Evolutionary conservation across 2,329 filamentous ascomycete species (phyloP).

Genomic region (Emericellopsis atlantica): DNA sequence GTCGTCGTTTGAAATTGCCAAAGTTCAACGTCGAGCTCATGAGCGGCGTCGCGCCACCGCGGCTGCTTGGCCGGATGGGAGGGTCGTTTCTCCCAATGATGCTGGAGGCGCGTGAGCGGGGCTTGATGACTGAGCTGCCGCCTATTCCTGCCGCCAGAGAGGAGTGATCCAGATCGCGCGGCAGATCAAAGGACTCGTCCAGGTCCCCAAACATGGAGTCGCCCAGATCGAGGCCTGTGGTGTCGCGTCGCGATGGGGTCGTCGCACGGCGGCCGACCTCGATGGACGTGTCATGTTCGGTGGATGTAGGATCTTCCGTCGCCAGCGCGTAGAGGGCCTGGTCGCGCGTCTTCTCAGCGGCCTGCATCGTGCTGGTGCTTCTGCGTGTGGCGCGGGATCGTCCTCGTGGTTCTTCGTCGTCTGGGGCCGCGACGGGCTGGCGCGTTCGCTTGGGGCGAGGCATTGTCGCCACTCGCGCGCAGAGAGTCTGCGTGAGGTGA

Average conservation of each 20-base stretch:
- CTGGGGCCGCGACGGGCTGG: conserved; percentile 1
- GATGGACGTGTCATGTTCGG: conserved; percentile 6
- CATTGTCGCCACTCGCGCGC: background rate
- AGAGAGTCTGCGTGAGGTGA: no score
- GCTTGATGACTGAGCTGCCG: conserved; percentile 16
- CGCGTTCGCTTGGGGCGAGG: conserved; percentile 3
- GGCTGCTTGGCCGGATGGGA: conserved; percentile 39
- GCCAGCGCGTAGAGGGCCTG: conserved; percentile 21
- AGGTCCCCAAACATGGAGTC: conserved; percentile 35
- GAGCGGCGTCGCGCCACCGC: conserved; percentile 31
- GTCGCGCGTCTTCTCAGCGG: conserved; percentile 18
- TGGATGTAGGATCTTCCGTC: conserved; percentile 17
- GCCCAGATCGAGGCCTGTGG: conserved; percentile 33
- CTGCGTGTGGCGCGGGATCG: conserved; percentile 12
- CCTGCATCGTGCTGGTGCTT: conserved; percentile 7
- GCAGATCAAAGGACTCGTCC: conserved; percentile 24
- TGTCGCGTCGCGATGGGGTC: conserved; percentile 20
- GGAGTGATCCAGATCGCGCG: conserved; percentile 26
- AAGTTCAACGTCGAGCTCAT: conserved; percentile 41
- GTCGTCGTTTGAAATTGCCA: conserved; percentile 42
- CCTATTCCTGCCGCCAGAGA: conserved; percentile 20
- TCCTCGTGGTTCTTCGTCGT: conserved; percentile 6
- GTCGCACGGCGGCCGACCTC: conserved; percentile 22
- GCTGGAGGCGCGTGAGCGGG: conserved; percentile 31
- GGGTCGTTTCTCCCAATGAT: conserved; percentile 36